Evolutionary conservation across 1,139 yeast genomes (phyloP).

Genomic region (Candida tetrigidarum): DNA sequence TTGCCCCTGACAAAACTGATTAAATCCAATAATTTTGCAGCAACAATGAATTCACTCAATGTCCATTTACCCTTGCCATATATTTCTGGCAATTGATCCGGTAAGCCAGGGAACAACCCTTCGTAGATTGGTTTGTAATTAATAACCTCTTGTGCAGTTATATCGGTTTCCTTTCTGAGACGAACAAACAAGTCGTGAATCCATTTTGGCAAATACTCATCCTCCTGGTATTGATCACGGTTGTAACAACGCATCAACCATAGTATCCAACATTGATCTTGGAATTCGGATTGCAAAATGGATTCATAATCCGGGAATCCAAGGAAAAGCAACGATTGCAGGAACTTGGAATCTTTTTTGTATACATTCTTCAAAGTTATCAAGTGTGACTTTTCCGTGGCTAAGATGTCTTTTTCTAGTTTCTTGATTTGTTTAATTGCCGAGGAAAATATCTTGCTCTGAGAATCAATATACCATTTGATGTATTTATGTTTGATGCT

Average conservation of each 20-base stretch:
- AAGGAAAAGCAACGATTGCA: constrained; percentile 57
- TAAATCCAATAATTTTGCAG: constrained; percentile 62
- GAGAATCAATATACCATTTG: constrained; percentile 45
- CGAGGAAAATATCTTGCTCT: constrained; percentile 48
- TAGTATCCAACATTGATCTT: constrained; percentile 63
- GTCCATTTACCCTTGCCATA: constrained; percentile 67
- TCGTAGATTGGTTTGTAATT: constrained; percentile 60
- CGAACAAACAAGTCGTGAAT: constrained; percentile 47
- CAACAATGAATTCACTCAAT: constrained; percentile 58
- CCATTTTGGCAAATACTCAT: constrained; percentile 55
- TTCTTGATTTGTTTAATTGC: constrained; percentile 52
- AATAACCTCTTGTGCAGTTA: constrained; percentile 54
- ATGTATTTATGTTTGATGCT: constrained; percentile 25
- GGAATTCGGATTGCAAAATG: constrained; percentile 47
- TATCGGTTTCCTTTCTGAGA: constrained; percentile 35
- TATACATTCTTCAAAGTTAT: constrained; percentile 58
- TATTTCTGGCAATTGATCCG: constrained; percentile 64
- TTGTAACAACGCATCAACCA: constrained; percentile 67
- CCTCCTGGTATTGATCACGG: constrained; percentile 38
- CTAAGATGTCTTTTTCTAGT: constrained; percentile 54
- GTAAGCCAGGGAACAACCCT: constrained; percentile 56
- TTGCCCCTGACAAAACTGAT: constrained; percentile 61
- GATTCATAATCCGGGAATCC: constrained; percentile 62
- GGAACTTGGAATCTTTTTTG: constrained; percentile 58
- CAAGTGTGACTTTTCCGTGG: constrained; percentile 38